Conservation (phyloP, 1,139 yeast genomes). For the Saccharomyces uvarum region DNA sequence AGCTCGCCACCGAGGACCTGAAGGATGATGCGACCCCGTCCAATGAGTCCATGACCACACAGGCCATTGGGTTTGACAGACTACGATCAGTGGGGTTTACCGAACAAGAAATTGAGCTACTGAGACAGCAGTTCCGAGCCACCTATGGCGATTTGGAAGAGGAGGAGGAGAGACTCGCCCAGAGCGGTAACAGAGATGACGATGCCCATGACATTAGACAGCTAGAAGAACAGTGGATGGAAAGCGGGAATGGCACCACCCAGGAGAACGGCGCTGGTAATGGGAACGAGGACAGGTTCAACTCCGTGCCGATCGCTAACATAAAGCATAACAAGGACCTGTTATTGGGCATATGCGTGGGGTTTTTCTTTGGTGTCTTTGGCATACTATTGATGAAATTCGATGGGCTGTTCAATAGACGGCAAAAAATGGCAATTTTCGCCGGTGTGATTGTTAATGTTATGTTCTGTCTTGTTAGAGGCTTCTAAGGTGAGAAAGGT, state of each 20-base stretch:
- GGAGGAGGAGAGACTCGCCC: constrained; percentile 32
- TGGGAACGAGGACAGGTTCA: constrained; percentile 22
- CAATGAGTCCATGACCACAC: constrained; percentile 46
- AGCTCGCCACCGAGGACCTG: constrained; percentile 55
- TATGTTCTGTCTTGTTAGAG: constrained; percentile 48
- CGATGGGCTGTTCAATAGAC: constrained; percentile 51
- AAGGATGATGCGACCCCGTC: constrained; percentile 39
- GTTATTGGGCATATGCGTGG: constrained; percentile 55
- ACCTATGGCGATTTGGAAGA: constrained; percentile 47
- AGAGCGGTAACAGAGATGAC: constrained; percentile 6
- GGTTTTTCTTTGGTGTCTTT: constrained; percentile 57
- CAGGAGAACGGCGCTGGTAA: constrained; percentile 29
- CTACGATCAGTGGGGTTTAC: constrained; percentile 76
- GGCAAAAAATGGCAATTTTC: constrained; percentile 54
- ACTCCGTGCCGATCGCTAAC: constrained; percentile 29
- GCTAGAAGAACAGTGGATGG: constrained; percentile 87
- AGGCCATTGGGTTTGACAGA: constrained; percentile 79
- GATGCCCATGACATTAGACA: constrained; percentile 36
- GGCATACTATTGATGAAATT: constrained; percentile 49
- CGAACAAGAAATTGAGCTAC: constrained; percentile 61
- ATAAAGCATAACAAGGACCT: constrained; percentile 48
- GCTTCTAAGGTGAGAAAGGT: constrained; percentile 27
- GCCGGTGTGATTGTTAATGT: constrained; percentile 56
- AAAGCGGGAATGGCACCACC: constrained; percentile 50
- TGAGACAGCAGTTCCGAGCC: constrained; percentile 66